A percentile compares a stretch with the other conserved stretches of the same genome.
Evolutionary conservation across 1,284 basidiomycete species (phyloP).

Genomic region (Ustilago hordei): DNA sequence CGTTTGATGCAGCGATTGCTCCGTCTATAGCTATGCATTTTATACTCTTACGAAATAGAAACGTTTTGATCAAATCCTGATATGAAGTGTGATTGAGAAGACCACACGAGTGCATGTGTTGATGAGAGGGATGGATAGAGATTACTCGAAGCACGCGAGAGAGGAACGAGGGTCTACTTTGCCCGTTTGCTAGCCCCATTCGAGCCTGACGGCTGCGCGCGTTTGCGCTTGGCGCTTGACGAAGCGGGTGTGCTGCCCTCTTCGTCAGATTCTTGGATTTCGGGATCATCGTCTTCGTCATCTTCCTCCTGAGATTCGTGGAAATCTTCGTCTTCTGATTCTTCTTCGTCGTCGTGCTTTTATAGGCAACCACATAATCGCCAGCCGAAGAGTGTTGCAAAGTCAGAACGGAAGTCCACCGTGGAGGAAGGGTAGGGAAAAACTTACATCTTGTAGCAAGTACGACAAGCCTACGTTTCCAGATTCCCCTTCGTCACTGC

Average conservation of each 20-base stretch:
- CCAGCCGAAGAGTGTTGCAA: not conserved
- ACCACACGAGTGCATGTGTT: not conserved
- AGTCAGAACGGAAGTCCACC: not conserved
- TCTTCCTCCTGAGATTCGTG: slow-evolving; percentile 40
- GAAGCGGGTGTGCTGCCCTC: slow-evolving; percentile 37
- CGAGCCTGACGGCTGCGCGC: not conserved
- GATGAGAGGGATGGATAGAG: not conserved
- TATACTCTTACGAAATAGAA: not conserved
- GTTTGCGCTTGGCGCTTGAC: slow-evolving; percentile 26
- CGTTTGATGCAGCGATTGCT: not conserved
- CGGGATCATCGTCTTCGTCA: slow-evolving; percentile 39
- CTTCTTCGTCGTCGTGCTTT: slow-evolving; percentile 31
- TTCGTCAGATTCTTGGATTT: slow-evolving; percentile 43
- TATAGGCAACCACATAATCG: no score
- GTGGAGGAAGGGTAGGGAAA: not conserved
- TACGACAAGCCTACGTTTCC: slow-evolving; percentile 33
- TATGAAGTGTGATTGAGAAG: not conserved
- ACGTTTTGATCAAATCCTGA: not conserved
- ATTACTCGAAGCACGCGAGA: not conserved
- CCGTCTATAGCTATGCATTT: not conserved
- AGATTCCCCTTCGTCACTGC: slow-evolving; percentile 7
- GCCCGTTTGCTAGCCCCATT: slow-evolving; percentile 12
- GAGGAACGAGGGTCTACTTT: not conserved
- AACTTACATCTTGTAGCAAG: slow-evolving; percentile 39
- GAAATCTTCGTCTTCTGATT: slow-evolving; percentile 40